Evolutionary conservation across 148 eudicot species (phyloP).

Genomic region (Amaranthus hypochondriacus): DNA sequence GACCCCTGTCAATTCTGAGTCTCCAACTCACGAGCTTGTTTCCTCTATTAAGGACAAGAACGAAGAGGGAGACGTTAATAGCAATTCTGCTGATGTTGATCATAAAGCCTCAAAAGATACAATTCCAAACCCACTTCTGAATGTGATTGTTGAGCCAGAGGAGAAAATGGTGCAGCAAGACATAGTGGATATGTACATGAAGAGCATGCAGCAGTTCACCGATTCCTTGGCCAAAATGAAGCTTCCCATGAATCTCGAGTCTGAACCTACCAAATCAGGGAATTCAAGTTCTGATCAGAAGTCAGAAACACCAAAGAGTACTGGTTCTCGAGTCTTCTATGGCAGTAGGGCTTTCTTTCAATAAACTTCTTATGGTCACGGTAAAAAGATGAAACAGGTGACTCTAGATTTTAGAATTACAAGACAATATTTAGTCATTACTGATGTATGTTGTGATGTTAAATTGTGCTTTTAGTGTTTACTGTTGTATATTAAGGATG

Average conservation of each 20-base stretch:
- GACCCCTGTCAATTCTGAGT: constrained; percentile 37
- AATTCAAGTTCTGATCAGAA: constrained; percentile 68
- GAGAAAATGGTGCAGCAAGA: constrained; percentile 88
- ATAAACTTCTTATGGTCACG: constrained; percentile 23
- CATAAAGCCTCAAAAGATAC: constrained; percentile 24
- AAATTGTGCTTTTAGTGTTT: constrained; percentile 27
- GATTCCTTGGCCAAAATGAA: constrained; percentile 94
- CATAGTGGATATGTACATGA: constrained; percentile 97
- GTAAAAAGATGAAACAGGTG: constrained; percentile 36
- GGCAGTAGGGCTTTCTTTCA: constrained; percentile 99
- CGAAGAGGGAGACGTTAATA: constrained; percentile 41
- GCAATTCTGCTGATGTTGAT: constrained; percentile 27
- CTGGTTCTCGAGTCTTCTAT: constrained; percentile 75
- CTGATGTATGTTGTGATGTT: constrained; percentile 28
- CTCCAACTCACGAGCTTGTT: constrained; percentile 43
- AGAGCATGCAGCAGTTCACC: constrained; percentile 95
- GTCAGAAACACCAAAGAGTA: constrained; percentile 48
- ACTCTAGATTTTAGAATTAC: constrained; percentile 56
- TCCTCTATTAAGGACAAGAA: constrained; percentile 44
- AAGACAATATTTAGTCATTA: constrained; percentile 23
- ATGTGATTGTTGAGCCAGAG: constrained; percentile 61
- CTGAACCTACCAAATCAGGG: constrained; percentile 56
- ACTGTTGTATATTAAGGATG: constrained; percentile 30
- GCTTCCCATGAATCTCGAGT: constrained; percentile 75
- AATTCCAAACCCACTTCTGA: constrained; percentile 42